Evolutionary conservation across 2,329 filamentous ascomycete genomes (phyloP), one percentile per base, ranked within the genome.

Genomic region (Ploettnerulaceae sp.): DNA sequence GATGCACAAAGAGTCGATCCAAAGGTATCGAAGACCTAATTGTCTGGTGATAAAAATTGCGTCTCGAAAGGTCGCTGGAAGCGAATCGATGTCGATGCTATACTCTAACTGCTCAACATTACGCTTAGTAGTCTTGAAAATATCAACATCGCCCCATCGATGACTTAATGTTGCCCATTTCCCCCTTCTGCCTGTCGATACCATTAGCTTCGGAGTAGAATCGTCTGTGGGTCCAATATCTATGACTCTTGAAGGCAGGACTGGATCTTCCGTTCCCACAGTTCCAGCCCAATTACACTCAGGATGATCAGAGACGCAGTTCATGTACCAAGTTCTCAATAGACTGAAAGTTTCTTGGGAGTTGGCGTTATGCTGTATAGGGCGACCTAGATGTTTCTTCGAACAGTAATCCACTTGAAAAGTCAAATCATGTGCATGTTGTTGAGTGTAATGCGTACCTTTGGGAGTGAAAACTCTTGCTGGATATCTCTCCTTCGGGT

Each of bases 1-100:
- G 24, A 62, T 62, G 45, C 60, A 62, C 3, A 59, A 49, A 7
- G 48, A 35, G 35, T 61, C 60, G 15, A 62, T 48, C 60, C 60
- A 62, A 11, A 62, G 33, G 41, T 57, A 61, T 4, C 42, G 47
- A 5, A 54, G 31, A 6, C 48, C 54, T 12, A 59, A n/a, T 9
- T 36, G 20, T 12, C 41, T 31, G 1, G 51, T 52, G 4, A 54
- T 21, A n/a, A 29, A 32, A 4, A 54, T 38, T 9, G 55, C 51
- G 33, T 51, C 51, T 3, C 20, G 36, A 29, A 53, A 49, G 11
- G 44, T 49, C 20, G 18, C 20, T 9, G 47, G 28, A 5, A 49
- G 34, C 9, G 21, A 22, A 4, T 17, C 21, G 7, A 41, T 7
- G 8, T 24, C 12, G 5, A 49, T 45, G n/a, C 25, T 17, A 6